Evolutionary conservation across 768 basidiomycete genomes (phyloP), one percentile per base, ranked within the genome.

Genomic region (Ramaria sp.): DNA sequence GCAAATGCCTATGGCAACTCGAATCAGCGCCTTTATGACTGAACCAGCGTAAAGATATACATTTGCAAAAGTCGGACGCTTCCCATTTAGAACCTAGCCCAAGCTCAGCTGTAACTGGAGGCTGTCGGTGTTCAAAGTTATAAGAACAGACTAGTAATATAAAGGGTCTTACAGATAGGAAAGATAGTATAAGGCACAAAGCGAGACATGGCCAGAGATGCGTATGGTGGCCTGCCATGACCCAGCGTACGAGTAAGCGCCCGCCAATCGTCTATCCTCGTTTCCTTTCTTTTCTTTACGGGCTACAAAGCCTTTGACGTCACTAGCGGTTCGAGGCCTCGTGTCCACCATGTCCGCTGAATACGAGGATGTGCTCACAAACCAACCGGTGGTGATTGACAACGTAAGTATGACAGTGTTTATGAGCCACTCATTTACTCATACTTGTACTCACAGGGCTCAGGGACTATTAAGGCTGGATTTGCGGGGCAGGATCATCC

Each of bases 401-500:
- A 98, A 98, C 74, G 94, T 95, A 61, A 63, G 85, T 39, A 20
- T 34, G 51, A 52, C 33, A 11, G 5, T 19, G 37, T 31, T 24
- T 46, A n/a, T 31, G 1, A 37, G 34, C 13, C 51, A 37, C 51
- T 37, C 17, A 38, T 52, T 34, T 19, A 61, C 60, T 59, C 63
- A 66, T 65, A 66, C 61, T 15, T 20, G 61, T 57, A 60, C 50
- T 58, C 53, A n/a, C 69, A 98, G 92, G 96, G 96, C 60, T 96
- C 95, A 57, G 96, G 96, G 30, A 92, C 91, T 22, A 95, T 99
- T 69, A 99, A 98, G 72, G 96, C 96, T 59, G 96, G 96, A 41
- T 99, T 99, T 68, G 96, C 96, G 54, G 96, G 96, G 47, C 90
- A 97, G 72, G 95, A 97, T 71, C 93, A 96, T 68, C 96, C 96